Evolutionary conservation across 306 rosid species (phyloP), one percentile per base, ranked within the genome.

Genomic region (Medicago ruthenica): DNA sequence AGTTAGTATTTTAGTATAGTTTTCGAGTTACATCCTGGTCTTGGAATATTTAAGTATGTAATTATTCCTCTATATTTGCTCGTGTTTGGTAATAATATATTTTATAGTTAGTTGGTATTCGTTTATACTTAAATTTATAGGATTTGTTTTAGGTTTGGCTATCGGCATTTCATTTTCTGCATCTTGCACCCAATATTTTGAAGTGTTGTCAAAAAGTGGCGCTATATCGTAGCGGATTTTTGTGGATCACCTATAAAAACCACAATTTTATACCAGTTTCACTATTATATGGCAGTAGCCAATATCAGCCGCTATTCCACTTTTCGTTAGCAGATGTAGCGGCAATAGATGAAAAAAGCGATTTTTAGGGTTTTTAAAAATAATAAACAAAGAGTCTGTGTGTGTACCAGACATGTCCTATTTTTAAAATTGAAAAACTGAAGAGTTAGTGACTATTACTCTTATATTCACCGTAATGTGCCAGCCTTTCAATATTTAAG

Each of bases 141-240:
- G 70, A 59, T 50, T 71, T 72, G 76, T 42, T 42, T 75, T 67
- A 27, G 70, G 57, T 41, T 81, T 71, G 57, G 79, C 48, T 74
- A 47, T 64, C 7, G 59, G 61, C 75, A 69, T 67, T 65, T 44
- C 73, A 50, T 34, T 8, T 18, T 27, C 40, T 18, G 22, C 59
- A 57, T 63, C 60, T 57, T 76, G 75, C 47, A 22, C 50, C 59
- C 41, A 16, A 76, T 62, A 22, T 73, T 53, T 17, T 7, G 11
- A 51, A 51, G 22, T 51, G 54, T 53, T 53, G 59, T 53, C 20
- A 0, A 51, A 61, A 7, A 16, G 20, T 4, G 58, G 22, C 20
- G 8, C 11, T 51, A 51, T 51, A 16, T 9, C 22, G 16, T 8
- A 2, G 22, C 1, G 9, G 58, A 9, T 9, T 16, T 16, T 16